Base-by-base conservation (phyloP, 2,329 filamentous ascomycete species). In the Arthrobotrys conoides region DNA sequence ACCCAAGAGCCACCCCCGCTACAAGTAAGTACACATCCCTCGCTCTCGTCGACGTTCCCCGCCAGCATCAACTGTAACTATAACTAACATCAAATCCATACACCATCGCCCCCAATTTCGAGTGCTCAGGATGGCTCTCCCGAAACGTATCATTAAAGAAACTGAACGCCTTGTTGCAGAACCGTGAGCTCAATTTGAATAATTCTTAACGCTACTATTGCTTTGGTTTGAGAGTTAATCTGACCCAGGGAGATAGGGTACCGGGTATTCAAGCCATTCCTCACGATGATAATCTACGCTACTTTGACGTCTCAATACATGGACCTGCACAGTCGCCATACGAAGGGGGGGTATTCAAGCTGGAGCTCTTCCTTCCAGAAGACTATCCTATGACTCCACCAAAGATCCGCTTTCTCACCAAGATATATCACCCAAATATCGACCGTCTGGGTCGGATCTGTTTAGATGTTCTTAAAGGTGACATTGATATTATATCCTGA, bases 341-440 rank as follows among this genome's bases (percentile, higher is more conserved):
- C 20, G 63, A 83, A 90, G 90, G 89, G 80, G 96, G 96, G 61
- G 89, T 97, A 80, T 99, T 99, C 88, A 95, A 96, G 86, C 91
- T 98, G 80, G 96, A 99, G 85, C 90, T 99, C 20, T 99, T 99
- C 85, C 89, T 99, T 24, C 96, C 96, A 53, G 96, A 99, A 83
- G 96, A 99, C 87, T 99, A 99, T 85, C 96, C 96, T 49, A 99
- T 99, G 96, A 97, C 94, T 38, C 95, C 96, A 68, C 96, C 96
- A 55, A 97, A 97, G 88, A 97, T 99, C 83, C 93, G 96, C 70
- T 99, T 99, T 86, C 88, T 99, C 65, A 99, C 96, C 82, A 97
- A 97, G 87, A 98, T 99, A 85, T 99, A 98, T 86, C 96, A 99
- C 85, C 96, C 96, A 66, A 99, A 99, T 85, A 97, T 99, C 82